Evolutionary conservation across 2,329 filamentous ascomycete species (phyloP).

Genomic region (Verticillium isaacii): DNA sequence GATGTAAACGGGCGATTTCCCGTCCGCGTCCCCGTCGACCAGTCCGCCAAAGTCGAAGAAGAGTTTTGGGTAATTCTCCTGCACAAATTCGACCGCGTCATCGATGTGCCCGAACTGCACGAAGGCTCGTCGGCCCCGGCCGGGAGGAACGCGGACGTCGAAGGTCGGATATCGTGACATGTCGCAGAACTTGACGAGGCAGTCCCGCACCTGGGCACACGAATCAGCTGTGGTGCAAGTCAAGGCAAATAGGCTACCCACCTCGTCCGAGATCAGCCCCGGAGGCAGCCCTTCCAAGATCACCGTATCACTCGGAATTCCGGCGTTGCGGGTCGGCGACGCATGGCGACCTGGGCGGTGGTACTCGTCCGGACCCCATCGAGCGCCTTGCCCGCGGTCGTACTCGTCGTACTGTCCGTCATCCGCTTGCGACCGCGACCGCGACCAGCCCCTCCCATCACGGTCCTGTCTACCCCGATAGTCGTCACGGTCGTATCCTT

Average conservation of each 20-base stretch:
- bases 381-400: slow-evolving; percentile 16
- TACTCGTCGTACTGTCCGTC: slow-evolving; percentile 24
- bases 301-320: slow-evolving; percentile 43
- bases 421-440: slow-evolving; percentile 28
- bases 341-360: slow-evolving; percentile 9
- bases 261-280: slow-evolving; percentile 45
- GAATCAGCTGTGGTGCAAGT: background rate
- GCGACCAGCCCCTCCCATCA: slow-evolving; percentile 16
- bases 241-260: slow-evolving; percentile 27
- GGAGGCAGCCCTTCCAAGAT: slow-evolving; percentile 50
- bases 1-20: slow-evolving; percentile 29
- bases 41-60: slow-evolving; percentile 27
- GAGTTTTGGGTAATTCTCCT: slow-evolving; percentile 36
- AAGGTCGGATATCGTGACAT: slow-evolving; percentile 29
- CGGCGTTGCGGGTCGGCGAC: slow-evolving; percentile 28
- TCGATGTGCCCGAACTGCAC: slow-evolving; percentile 35
- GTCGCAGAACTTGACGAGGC: slow-evolving; percentile 25
- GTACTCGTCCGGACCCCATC: slow-evolving; percentile 5
- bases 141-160: slow-evolving; percentile 32
- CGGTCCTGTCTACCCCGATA: slow-evolving; percentile 2
- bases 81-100: slow-evolving; percentile 35
- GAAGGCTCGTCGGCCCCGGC: slow-evolving; percentile 28
- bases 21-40: slow-evolving; percentile 33
- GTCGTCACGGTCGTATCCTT: slow-evolving; percentile 15
- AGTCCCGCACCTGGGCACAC: slow-evolving; percentile 27